A percentile compares a stretch with the other conserved stretches of the same genome.
Conservation (phyloP, 305 asterid genomes). For the Fraxinus angustifolia region DNA sequence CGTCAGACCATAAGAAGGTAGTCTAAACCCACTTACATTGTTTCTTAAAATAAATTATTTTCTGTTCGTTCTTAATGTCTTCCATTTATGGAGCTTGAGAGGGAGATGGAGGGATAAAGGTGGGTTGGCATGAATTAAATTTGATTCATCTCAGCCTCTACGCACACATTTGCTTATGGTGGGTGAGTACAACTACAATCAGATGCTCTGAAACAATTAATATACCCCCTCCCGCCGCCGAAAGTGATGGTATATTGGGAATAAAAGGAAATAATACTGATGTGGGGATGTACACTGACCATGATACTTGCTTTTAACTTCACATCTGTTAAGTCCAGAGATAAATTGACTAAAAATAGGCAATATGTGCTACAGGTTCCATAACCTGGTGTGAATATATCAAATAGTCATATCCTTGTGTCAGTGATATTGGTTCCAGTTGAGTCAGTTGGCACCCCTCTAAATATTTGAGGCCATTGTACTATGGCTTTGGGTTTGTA, state of each 20-base stretch:
- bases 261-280: neutral
- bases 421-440: neutral
- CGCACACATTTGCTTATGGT: no score
- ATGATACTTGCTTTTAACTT: neutral
- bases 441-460: neutral
- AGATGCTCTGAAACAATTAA: neutral
- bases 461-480: neutral
- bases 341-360: neutral
- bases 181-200: neutral
- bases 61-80: neutral
- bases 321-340: neutral
- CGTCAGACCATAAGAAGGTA: conserved; percentile 79
- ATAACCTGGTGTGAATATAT: neutral
- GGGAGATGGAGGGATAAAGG: neutral
- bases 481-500: neutral
- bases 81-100: neutral
- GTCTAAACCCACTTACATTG: neutral
- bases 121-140: neutral
- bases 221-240: neutral
- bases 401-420: neutral
- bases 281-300: neutral
- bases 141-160: neutral
- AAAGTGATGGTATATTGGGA: neutral
- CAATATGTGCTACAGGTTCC: neutral
- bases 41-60: neutral